Percentiles rank a stretch among this genome's conserved stretches.
Evolutionary conservation across 164 flowering plant genomes (phyloP).

Genomic region (Cinnamomum micranthum): DNA sequence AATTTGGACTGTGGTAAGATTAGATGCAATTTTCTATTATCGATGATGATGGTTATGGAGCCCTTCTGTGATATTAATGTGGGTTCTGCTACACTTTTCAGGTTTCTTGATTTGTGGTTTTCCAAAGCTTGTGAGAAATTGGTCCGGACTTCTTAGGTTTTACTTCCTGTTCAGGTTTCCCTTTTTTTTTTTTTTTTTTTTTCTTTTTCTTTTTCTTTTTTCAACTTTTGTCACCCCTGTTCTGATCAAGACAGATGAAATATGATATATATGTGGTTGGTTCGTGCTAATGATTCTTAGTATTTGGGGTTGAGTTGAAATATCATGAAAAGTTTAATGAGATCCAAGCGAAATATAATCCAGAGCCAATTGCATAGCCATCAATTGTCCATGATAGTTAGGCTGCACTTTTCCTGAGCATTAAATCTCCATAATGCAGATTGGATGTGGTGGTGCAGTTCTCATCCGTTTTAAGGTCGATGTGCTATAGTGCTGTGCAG

Average conservation of each 20-base stretch:
- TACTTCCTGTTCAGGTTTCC: background rate
- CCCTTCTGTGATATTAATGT: background rate
- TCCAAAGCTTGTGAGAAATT: conserved; percentile 44
- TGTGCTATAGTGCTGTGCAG: no score
- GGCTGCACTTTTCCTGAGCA: no score
- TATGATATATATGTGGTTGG: background rate
- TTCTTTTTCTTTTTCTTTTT: background rate
- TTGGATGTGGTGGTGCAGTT: no score
- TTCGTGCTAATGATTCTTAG: background rate
- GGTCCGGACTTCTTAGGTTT: conserved; percentile 23
- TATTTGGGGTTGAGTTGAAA: background rate
- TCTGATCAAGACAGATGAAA: background rate
- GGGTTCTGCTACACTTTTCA: conserved; percentile 11
- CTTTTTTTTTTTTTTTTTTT: background rate
- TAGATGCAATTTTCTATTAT: conserved; percentile 8
- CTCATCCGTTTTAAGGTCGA: no score
- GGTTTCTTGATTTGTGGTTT: conserved; percentile 41
- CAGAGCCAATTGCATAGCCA: no score
- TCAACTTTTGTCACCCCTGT: background rate
- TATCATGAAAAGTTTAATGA: background rate
- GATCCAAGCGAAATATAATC: no score
- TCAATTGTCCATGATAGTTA: no score
- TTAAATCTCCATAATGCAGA: no score
- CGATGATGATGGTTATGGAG: background rate
- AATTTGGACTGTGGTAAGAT: conserved; percentile 43